These are phyloP conservation scores for Ceraceosorus guamensis DNA, from an alignment of 1,284 basidiomycete species.

Conservation along the genomic window DNA sequence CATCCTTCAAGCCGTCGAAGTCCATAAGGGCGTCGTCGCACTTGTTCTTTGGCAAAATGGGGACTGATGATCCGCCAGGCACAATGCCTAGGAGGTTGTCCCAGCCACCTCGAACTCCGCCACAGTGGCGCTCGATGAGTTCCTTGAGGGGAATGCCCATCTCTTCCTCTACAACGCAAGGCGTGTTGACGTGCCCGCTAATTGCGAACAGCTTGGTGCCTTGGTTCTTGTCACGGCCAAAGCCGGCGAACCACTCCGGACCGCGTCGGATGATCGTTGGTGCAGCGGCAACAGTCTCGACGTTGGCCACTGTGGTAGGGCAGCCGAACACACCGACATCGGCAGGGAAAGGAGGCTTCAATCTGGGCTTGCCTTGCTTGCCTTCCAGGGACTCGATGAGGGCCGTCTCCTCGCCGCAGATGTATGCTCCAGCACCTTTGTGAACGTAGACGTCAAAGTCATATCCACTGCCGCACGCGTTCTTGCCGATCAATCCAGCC, in stretches of 20 bases:
- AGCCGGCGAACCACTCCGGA: conserved; percentile 81
- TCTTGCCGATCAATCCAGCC: conserved; percentile 81
- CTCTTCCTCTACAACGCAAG: conserved; percentile 96
- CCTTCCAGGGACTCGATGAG: conserved; percentile 92
- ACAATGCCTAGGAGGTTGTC: conserved; percentile 90
- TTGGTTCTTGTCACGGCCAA: conserved; percentile 85
- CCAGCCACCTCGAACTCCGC: conserved; percentile 90
- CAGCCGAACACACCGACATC: conserved; percentile 95
- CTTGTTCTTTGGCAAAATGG: conserved; percentile 69
- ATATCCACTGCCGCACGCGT: conserved; percentile 88
- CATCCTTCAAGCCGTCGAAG: conserved; percentile 93
- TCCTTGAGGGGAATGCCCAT: conserved; percentile 95
- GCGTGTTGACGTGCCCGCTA: conserved; percentile 95
- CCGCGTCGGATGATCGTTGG: conserved; percentile 93
- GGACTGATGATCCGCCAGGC: conserved; percentile 90
- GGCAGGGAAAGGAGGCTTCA: conserved; percentile 99
- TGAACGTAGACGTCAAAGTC: conserved; percentile 93
- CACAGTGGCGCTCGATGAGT: conserved; percentile 91
- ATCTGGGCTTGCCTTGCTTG: conserved; percentile 93
- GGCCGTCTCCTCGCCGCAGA: conserved; percentile 97
- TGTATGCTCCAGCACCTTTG: conserved; percentile 94
- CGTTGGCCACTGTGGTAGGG: conserved; percentile 94
- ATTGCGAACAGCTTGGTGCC: conserved; percentile 95
- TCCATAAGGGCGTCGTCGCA: conserved; percentile 63
- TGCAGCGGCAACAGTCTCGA: conserved; percentile 94